Base-by-base conservation (phyloP, 345 rosid species). In the Clausena lansium region DNA sequence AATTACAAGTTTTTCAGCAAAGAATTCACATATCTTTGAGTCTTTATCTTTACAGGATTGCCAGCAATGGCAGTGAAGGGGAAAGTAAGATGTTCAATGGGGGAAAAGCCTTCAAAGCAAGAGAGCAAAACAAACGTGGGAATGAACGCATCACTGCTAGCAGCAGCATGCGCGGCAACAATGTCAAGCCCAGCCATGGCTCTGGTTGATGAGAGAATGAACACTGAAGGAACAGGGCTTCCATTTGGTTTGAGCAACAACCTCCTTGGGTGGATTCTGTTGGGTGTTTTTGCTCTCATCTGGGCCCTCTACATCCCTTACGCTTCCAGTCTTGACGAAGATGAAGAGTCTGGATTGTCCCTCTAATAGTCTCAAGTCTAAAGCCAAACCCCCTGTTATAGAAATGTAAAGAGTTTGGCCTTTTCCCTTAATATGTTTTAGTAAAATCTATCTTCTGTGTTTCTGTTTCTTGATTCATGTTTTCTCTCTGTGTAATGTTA, bases 171-270 rank as follows among this genome's bases (percentile, higher is more conserved):
- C 1, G 87, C 97, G 0, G 90, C 90, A 9, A 84, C 87, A 76
- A 79, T 86, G 82, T 86, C 90, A 22, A 86, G 84, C 83, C 94
- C 99, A 15, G 98, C 97, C 24, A 74, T 90, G 91, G 97, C 95
- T 4, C 79, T 95, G 82, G 99, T 93, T 63, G 99, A 95, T 30
- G 99, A 95, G 39, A 95, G 99, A 76, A 36, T 95, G 94, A 76
- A 70, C 22, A 95, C 98, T 0, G 98, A 95, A 84, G 99, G 98
- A 76, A 93, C 95, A 2, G 97, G 98, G 22, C 93, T 93, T n/a
- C 97, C 98, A 1, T 91, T 95, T 67, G 97, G 99, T 0, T 78
- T 95, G 57, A 95, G 99, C 92, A 95, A 93, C 95, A 95, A 93
- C 82, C 93, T 95, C 54, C 93, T 93, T 69, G 98, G 86, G 15